Base-by-base conservation (phyloP, 1,284 basidiomycete genomes). In the Ceratobasidium sp. region DNA sequence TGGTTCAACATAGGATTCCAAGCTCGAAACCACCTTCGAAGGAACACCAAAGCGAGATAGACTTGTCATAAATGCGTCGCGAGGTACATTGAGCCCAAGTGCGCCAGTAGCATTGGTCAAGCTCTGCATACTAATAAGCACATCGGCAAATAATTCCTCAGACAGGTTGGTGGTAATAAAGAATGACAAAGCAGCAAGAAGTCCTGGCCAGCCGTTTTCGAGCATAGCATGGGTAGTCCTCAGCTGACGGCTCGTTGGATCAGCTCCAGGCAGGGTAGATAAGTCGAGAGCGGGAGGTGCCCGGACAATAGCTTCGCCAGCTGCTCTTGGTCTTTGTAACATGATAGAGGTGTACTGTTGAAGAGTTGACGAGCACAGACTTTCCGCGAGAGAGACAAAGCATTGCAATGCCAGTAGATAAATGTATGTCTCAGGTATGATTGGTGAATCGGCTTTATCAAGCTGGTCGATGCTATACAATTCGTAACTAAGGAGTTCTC, bases 381-480 rank as follows among this genome's bases (percentile, higher is more conserved):
- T 95, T 78, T 98, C 94, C 61, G 93, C 94, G 1, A 99, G 84
- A 0, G 94, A 91, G 23, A 93, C 87, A 7, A 98, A 86, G 76
- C 93, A 95, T 78, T 98, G 96, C 0, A 98, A 86, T 0, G 91
- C 92, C 0, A 99, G 88, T 1, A 98, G 89, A 79, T 96, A 98
- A 72, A 95, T 87, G 80, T 99, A 98, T 0, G 93, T 88, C 75
- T 98, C 95, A 0, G 96, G 96, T 61, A 97, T 94, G 0, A 88
- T 84, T 0, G 98, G 98, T 0, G 96, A 90, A 78, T 99, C 98
- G 0, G 94, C 91, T 81, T 99, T 98, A 83, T 98, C 96, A 18
- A 97, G 88, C 80, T 98, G 96, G 79, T 98, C 96, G 77, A 98
- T 97, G 79, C 95, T 96, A 76, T 26, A 49, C 35, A 41, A 67